Conservation (phyloP, 2,329 filamentous ascomycete species). For the Zymoseptoria passerinii region DNA sequence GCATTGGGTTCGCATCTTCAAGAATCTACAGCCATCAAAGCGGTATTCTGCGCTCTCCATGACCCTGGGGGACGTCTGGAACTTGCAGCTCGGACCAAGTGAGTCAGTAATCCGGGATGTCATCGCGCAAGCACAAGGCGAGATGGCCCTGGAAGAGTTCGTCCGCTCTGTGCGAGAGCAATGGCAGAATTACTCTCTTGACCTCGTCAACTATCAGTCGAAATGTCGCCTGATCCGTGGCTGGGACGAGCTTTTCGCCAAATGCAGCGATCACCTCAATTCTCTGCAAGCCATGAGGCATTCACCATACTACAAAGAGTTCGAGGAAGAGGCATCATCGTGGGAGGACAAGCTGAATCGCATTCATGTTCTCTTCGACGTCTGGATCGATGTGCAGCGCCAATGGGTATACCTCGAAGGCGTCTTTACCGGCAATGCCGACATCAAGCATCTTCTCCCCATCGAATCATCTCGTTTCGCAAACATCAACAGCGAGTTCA, state of each 20-base stretch:
- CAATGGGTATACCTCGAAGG: constrained; percentile 99
- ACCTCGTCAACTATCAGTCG: constrained; percentile 94
- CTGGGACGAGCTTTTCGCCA: constrained; percentile 96
- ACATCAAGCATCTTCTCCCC: constrained; percentile 95
- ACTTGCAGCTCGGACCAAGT: constrained; percentile 79
- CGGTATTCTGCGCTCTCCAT: constrained; percentile 90
- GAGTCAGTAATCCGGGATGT: constrained; percentile 86
- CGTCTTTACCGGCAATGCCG: constrained; percentile 95
- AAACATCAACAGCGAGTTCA: constrained; percentile 98
- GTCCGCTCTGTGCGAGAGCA: constrained; percentile 91
- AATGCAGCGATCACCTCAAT: constrained; percentile 96
- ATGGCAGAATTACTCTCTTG: constrained; percentile 90
- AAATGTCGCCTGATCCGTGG: constrained; percentile 95
- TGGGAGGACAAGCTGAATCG: constrained; percentile 99
- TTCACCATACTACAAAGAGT: constrained; percentile 98
- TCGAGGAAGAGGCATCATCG: constrained; percentile 89
- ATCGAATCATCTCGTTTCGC: constrained; percentile 96
- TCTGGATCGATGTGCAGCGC: constrained; percentile 99
- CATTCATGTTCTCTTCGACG: constrained; percentile 94
- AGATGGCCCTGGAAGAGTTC: constrained; percentile 98
- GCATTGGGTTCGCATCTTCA: constrained; percentile 98
- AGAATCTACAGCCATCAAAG: constrained; percentile 83
- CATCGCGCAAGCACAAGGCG: constrained; percentile 89
- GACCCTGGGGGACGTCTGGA: constrained; percentile 98
- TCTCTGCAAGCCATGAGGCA: constrained; percentile 98